Conservation (phyloP, 805 yeast species). For the Candida sanyiensis region DNA sequence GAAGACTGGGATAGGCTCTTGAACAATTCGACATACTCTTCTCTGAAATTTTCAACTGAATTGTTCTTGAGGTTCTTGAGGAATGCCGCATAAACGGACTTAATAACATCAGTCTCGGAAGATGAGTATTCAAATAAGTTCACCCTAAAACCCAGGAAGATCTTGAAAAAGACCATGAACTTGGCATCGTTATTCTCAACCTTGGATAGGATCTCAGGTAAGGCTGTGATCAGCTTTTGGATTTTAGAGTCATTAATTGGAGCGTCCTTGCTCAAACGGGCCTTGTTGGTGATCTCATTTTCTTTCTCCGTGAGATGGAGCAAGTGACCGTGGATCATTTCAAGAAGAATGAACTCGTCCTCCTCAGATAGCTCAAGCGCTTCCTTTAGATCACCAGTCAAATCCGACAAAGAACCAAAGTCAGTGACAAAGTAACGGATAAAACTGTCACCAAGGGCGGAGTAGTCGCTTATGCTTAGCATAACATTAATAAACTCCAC, state of each 20-base stretch:
- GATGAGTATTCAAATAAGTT: conserved; percentile 20
- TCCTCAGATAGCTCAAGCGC: conserved; percentile 26
- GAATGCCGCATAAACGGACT: conserved; percentile 8
- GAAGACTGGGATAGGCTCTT: conserved; percentile 3
- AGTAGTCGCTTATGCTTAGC: conserved; percentile 19
- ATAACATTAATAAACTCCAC: conserved; percentile 29
- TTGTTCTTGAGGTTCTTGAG: conserved; percentile 20
- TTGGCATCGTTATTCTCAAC: conserved; percentile 13
- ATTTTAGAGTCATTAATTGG: conserved; percentile 10
- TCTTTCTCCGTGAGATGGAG: conserved; percentile 9
- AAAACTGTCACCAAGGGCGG: conserved; percentile 33
- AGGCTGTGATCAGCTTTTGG: conserved; percentile 12
- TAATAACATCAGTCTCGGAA: conserved; percentile 14
- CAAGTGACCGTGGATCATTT: conserved; percentile 37
- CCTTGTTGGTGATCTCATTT: conserved; percentile 3
- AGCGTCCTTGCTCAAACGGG: conserved; percentile 13
- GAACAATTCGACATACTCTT: conserved; percentile 12
- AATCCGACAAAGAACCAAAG: conserved; percentile 29
- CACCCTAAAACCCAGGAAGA: conserved; percentile 14
- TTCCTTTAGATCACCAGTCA: conserved; percentile 30
- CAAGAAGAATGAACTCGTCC: conserved; percentile 29
- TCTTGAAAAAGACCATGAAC: conserved; percentile 14
- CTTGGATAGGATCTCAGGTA: conserved; percentile 13
- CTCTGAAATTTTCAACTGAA: conserved; percentile 9
- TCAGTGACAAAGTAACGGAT: conserved; percentile 41